Base-by-base conservation (phyloP, 495 filamentous ascomycete genomes). In the Tricharina praecox region DNA sequence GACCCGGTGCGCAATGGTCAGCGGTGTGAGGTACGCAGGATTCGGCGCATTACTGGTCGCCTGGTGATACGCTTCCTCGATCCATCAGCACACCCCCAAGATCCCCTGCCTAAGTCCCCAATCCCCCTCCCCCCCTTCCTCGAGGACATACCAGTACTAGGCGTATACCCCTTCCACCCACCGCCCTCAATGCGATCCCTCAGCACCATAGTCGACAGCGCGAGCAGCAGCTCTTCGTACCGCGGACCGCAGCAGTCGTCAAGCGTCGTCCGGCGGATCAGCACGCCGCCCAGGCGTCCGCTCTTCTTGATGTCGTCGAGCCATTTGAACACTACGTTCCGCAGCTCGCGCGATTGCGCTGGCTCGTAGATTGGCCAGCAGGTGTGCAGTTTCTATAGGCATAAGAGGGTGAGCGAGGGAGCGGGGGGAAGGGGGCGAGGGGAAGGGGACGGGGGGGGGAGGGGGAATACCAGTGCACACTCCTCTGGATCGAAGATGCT, bases 361-460 rank as follows among this genome's bases (percentile, higher is more conserved):
- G 58, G 58, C 37, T 61, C 58, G 46, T 61, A 61, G 26, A 54
- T 42, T 33, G 58, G 58, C 58, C 57, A 61, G 16, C 50, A 58
- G 16, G 23, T 23, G 7, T 54, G 50, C 25, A 61, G 45, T 40
- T 49, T 61, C 58, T 61, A 34, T 28, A 44, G 10, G 10, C 18
- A 7, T 4, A 25, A 7, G 39, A 19, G 39, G 10, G 7, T 23
- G 5, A 5, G 39, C 24, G 39, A 42, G 23, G 7, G 35, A 15
- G 35, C 7, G 7, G 18, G 7, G 18, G 7, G 35, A 15, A n/a
- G 18, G 7, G 18, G 7, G 35, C 7, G 13, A 38, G 11, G 7
- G 7, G 35, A 7, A 15, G 35, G 18, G 5, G 13, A 15, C 35
- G 9, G 7, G 37, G 42, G 25, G 45, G 3, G 35, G 32, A 40